Evolutionary conservation across 768 basidiomycete genomes (phyloP), one percentile per base, ranked within the genome.

Genomic region (Butyriboletus loyo): DNA sequence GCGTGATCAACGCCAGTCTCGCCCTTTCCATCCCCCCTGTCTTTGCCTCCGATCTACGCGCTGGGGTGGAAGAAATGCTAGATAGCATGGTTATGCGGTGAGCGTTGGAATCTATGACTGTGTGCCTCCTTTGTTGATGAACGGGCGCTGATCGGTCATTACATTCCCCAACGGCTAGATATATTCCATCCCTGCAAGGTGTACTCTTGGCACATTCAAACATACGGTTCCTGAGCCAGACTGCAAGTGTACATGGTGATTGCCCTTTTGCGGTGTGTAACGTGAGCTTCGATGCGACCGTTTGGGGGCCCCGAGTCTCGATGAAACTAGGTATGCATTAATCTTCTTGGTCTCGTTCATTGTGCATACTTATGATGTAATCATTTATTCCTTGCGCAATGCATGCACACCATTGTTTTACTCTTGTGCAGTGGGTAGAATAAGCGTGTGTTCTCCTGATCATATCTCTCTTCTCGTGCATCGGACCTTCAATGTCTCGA

Each of bases 51-150:
- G 81, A 88, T 69, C 80, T 86, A n/a, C 74, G 79, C 10, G 74
- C 70, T 36, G 95, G 95, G 7, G 89, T 83, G 17, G 83, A 87
- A 64, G 92, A 98, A 71, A 85, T 94, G 82, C 74, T 98, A 17
- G 93, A 98, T 69, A 90, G 89, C 8, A 88, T 97, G 88, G 73
- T 96, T 14, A 96, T 98, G 95, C 84, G 90, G 95, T 94, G 64
- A 60, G 81, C 72, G 21, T 45, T 22, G 45, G n/a, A 41, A 49
- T 36, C 31, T 36, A 42, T 55, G 53, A 55, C 53, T 53, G 32
- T 17, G 11, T 21, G 1, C 40, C 15, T 22, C 30, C 28, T 50
- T 41, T 25, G 30, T 43, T 37, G 46, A 50, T 39, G 17, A 34
- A 19, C 32, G 19, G 25, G 38, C 39, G 27, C 39, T 62, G 10